Evolutionary conservation across 768 basidiomycete genomes (phyloP), one percentile per base, ranked within the genome.

Genomic region (Tricholoma terreum): DNA sequence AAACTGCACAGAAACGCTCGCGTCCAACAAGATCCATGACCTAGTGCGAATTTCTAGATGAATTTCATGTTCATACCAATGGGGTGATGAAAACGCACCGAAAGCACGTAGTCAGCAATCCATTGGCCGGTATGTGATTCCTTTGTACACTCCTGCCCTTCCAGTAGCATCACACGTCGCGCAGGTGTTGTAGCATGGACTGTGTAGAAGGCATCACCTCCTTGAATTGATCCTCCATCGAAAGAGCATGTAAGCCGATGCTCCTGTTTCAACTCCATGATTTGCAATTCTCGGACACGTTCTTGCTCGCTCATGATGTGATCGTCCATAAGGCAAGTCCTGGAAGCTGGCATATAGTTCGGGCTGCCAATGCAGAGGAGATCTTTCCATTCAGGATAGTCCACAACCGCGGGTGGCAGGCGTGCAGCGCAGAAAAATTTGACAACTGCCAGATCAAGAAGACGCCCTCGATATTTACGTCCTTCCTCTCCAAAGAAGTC

Each of bases 361-460:
- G 63, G 68, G 9, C 34, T 50, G 4, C 43, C 33, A 15, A 64
- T 50, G 8, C 30, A 19, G 21, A 65, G 60, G 1, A 69, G 10
- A 1, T 63, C 58, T 48, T 70, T 70, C 65, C 66, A 69, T 48
- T 61, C 62, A 14, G 27, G 50, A 10, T 61, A 56, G 33, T 70
- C 63, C 1, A 50, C 65, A 15, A 69, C 35, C 0, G 11, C n/a
- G 15, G 61, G 61, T 10, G 63, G 58, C n/a, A 70, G 48, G 7
- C 62, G 38, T 0, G 62, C 59, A 19, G 61, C 53, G 30, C 65
- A 67, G 52, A 70, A 45, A 1, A 71, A 54, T 54, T 67, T 62
- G 40, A 70, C 59, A 30, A 71, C 56, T 1, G 65, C 64, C 22
- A 64, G 52, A 57, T 69, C 64, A n/a, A n/a, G n/a, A n/a, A n/a